A percentile compares a stretch with the other conserved stretches of the same genome.
phyloP scores from a whole-genome alignment of 208 protist species.

The Acanthamoeba castellanii region DNA sequence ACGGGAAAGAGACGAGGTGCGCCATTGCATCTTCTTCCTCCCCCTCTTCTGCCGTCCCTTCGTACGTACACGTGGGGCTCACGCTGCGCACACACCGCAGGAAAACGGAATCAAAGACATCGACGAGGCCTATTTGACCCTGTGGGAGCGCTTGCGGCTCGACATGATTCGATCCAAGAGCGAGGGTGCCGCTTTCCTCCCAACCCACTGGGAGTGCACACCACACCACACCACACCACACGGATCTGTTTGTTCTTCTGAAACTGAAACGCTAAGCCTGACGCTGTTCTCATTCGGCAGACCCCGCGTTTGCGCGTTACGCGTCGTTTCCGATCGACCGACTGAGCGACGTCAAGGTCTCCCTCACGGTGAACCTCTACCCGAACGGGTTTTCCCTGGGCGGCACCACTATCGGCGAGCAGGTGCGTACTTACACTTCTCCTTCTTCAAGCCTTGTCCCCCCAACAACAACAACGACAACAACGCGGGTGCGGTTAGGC shows the following conservation, averaged over 20 bases:
- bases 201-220: too few species aligned
- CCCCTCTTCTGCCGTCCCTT: not conserved
- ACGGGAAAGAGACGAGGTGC: not conserved
- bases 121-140: constrained; percentile 11
- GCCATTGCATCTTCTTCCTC: not conserved
- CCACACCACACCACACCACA: too few species aligned
- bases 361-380: constrained; percentile 62
- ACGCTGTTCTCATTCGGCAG: not conserved
- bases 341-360: constrained; percentile 56
- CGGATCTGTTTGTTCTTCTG: too few species aligned
- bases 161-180: constrained; percentile 32
- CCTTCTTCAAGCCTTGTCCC: not conserved
- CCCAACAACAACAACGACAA: too few species aligned
- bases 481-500: constrained; percentile 1
- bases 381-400: constrained; percentile 72
- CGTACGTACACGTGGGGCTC: not conserved
- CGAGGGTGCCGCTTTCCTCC: constrained; percentile 28
- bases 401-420: not conserved
- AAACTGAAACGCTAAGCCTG: too few species aligned
- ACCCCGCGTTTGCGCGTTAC: constrained; percentile 37
- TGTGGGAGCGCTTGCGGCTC: constrained; percentile 47
- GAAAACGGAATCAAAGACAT: constrained; percentile 26
- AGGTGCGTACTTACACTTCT: not conserved
- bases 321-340: constrained; percentile 51
- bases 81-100: not conserved